These are phyloP conservation scores for Mucuna pruriens DNA, from an alignment of 306 rosid species.

Conservation along the genomic window DNA sequence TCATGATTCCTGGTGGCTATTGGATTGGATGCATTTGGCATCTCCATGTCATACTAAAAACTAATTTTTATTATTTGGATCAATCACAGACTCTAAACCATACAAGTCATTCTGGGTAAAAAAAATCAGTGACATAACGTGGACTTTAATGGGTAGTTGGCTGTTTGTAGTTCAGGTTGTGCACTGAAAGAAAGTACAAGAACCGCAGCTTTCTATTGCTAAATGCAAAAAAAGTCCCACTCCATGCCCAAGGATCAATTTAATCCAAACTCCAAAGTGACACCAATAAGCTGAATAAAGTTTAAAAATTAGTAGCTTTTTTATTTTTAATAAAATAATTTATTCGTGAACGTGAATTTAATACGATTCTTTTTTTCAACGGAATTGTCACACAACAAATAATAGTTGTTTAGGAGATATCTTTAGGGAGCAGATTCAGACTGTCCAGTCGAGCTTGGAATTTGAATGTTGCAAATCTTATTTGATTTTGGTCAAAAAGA, in stretches of 20 bases:
- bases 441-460: too few relatives aligned
- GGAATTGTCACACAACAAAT: too few relatives aligned
- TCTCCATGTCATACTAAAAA: conserved; percentile 34
- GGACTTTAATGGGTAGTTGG: neutral
- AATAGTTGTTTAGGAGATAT: too few relatives aligned
- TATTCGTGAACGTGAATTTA: too few relatives aligned
- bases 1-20: conserved; percentile 32
- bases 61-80: neutral
- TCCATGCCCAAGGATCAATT: neutral
- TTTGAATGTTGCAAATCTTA: too few relatives aligned
- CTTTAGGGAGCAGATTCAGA: too few relatives aligned
- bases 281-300: neutral
- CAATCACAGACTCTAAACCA: neutral
- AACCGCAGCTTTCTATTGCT: neutral
- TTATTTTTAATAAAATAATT: too few relatives aligned
- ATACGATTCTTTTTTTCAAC: too few relatives aligned
- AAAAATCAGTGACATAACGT: neutral
- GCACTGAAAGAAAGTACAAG: conserved; percentile 3
- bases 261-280: too few relatives aligned
- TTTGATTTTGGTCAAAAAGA: too few relatives aligned
- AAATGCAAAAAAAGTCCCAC: too few relatives aligned
- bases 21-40: conserved; percentile 39
- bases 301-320: too few relatives aligned
- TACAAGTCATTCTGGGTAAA: neutral
- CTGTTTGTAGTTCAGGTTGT: neutral